These are phyloP conservation scores for Earliella scabrosa DNA, from an alignment of 1,284 basidiomycete species.

Conservation along the genomic window DNA sequence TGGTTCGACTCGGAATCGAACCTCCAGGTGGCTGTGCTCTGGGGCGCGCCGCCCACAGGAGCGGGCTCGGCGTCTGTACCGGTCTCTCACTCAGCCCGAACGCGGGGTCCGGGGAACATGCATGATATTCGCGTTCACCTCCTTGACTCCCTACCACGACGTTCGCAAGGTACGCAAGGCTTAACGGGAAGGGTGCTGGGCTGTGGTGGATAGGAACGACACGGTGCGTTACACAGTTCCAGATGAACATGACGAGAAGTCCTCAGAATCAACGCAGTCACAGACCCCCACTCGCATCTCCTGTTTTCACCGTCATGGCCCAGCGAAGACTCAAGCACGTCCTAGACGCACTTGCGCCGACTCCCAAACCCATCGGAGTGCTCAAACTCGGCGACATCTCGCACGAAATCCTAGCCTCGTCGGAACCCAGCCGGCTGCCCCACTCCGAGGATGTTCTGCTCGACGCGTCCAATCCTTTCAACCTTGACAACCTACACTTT, in stretches of 20 bases:
- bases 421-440: slow-evolving; percentile 51
- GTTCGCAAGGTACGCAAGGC: background rate
- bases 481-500: slow-evolving; percentile 62
- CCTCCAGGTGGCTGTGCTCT: background rate
- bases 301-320: slow-evolving; percentile 30
- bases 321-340: slow-evolving; percentile 51
- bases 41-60: background rate
- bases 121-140: slow-evolving; percentile 1
- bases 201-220: background rate
- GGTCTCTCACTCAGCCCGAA: slow-evolving; percentile 7
- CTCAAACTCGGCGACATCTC: slow-evolving; percentile 60
- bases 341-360: slow-evolving; percentile 45
- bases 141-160: background rate
- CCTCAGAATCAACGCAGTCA: no score
- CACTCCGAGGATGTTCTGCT: slow-evolving; percentile 47
- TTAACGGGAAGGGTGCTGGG: background rate
- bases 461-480: slow-evolving; percentile 53
- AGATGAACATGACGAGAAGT: no score
- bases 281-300: no score
- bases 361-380: slow-evolving; percentile 50
- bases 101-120: background rate
- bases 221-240: background rate
- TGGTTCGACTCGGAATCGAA: no score
- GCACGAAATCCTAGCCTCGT: slow-evolving; percentile 54
- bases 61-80: background rate